A percentile compares a stretch with the other conserved stretches of the same genome.
These are phyloP conservation scores for Xylariaceae sp. DNA, from an alignment of 2,329 filamentous ascomycete species.

Conservation along the genomic window DNA sequence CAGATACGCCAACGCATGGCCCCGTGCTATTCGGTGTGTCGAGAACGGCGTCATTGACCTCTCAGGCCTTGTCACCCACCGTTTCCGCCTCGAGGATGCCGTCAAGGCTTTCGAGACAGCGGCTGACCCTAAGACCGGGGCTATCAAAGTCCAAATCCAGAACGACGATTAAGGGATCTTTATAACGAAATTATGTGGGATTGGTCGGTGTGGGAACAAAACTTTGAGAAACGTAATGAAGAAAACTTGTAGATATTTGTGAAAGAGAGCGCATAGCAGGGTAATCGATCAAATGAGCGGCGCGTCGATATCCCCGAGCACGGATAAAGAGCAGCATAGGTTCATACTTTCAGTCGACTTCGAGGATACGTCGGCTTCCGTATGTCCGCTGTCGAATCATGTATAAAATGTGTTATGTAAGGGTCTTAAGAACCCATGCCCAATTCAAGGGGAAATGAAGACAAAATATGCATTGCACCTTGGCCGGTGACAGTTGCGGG, in stretches of 20 bases:
- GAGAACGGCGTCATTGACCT: constrained; percentile 80
- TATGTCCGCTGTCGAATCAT: constrained; percentile 7
- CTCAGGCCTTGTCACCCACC: constrained; percentile 78
- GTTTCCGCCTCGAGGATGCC: constrained; percentile 79
- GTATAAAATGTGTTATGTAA: constrained; percentile 11
- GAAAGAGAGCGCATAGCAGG: neutral
- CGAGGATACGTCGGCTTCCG: constrained; percentile 3
- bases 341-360: constrained; percentile 7
- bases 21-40: constrained; percentile 80
- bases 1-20: constrained; percentile 94
- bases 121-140: constrained; percentile 79
- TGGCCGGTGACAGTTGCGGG: neutral
- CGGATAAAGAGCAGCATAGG: constrained; percentile 8
- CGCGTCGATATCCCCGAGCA: neutral
- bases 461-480: neutral
- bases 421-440: neutral
- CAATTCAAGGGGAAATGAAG: constrained; percentile 4
- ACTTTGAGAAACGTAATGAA: neutral
- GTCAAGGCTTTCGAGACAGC: constrained; percentile 86
- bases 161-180: constrained; percentile 45
- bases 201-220: neutral
- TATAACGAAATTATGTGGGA: neutral
- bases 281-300: neutral
- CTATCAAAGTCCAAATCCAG: constrained; percentile 97
- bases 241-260: neutral